A percentile compares a stretch with the other conserved stretches of the same genome.
Conservation (phyloP, 2,329 filamentous ascomycete genomes). For the Pseudocercospora fuligena region DNA sequence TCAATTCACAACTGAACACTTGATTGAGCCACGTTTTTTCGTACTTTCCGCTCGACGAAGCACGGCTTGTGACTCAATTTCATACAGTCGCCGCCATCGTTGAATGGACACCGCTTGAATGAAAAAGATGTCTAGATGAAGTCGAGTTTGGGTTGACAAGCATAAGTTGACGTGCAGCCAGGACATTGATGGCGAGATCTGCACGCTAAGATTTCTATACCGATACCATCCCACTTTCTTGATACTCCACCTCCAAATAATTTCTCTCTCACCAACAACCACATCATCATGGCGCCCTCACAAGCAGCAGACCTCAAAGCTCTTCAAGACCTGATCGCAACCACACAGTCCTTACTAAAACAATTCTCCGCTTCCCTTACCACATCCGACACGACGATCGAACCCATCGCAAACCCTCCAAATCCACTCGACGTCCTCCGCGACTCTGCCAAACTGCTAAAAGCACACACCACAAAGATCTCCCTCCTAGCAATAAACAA, state of each 20-base stretch:
- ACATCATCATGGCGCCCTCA: conserved; percentile 34
- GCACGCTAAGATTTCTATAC: neutral
- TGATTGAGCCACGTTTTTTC: neutral
- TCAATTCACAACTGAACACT: neutral
- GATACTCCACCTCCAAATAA: conserved; percentile 1
- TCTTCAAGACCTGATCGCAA: conserved; percentile 37
- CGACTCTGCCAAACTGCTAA: conserved; percentile 73
- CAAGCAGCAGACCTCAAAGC: conserved; percentile 32
- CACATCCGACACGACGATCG: conserved; percentile 23
- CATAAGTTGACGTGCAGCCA: conserved; percentile 2
- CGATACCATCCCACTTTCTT: neutral
- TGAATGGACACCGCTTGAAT: neutral
- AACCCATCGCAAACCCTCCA: conserved; percentile 41
- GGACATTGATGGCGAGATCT: conserved; percentile 6
- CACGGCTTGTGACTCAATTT: neutral
- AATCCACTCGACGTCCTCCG: conserved; percentile 70
- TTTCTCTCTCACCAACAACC: neutral
- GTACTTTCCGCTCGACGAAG: neutral
- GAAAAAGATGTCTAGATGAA: neutral
- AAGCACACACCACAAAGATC: conserved; percentile 84
- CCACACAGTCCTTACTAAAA: conserved; percentile 39
- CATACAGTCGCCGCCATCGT: neutral
- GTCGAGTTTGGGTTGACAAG: conserved; percentile 2
- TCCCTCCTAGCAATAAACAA: conserved; percentile 84
- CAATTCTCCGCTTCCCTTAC: conserved; percentile 40